Conservation (phyloP, 2,329 filamentous ascomycete genomes). For the Seiridium cupressi region DNA sequence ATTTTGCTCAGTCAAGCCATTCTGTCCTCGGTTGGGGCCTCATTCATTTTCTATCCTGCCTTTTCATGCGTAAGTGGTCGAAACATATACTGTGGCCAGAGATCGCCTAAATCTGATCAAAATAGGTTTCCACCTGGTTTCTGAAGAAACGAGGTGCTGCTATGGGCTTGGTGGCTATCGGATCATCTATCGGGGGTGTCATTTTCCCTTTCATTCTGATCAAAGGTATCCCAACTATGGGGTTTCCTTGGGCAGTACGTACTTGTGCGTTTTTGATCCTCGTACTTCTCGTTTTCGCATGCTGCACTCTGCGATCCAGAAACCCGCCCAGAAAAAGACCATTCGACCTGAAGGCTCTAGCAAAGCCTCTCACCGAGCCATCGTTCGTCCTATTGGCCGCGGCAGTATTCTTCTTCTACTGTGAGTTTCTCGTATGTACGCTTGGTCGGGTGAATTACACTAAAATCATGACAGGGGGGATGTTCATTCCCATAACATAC, state of each 20-base stretch:
- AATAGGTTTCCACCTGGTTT: constrained; percentile 39
- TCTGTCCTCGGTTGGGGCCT: no score
- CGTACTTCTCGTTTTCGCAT: constrained; percentile 25
- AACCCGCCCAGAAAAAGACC: constrained; percentile 33
- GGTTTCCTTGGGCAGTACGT: constrained; percentile 39
- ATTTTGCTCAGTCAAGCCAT: constrained; percentile 46
- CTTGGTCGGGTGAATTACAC: no score
- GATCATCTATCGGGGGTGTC: constrained; percentile 47
- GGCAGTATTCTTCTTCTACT: constrained; percentile 54
- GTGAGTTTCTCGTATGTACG: constrained; percentile 10
- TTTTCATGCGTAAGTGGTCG: constrained; percentile 60
- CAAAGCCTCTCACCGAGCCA: constrained; percentile 43
- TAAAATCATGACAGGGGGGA: constrained; percentile 27
- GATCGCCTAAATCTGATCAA: constrained; percentile 34
- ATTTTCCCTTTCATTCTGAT: constrained; percentile 58
- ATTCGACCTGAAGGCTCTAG: constrained; percentile 45
- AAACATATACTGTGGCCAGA: constrained; percentile 33
- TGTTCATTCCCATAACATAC: constrained; percentile 54
- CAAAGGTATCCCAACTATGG: constrained; percentile 45
- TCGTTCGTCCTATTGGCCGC: constrained; percentile 39
- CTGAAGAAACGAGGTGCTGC: constrained; percentile 43
- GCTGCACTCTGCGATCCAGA: constrained; percentile 30
- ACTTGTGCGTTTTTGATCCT: constrained; percentile 34
- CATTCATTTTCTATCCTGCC: constrained; percentile 55
- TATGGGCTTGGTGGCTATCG: constrained; percentile 45